A percentile compares a stretch with the other conserved stretches of the same genome.
phyloP scores from a whole-genome alignment of 2,329 filamentous ascomycete genomes.

The Curvularia hawaiiensis region DNA sequence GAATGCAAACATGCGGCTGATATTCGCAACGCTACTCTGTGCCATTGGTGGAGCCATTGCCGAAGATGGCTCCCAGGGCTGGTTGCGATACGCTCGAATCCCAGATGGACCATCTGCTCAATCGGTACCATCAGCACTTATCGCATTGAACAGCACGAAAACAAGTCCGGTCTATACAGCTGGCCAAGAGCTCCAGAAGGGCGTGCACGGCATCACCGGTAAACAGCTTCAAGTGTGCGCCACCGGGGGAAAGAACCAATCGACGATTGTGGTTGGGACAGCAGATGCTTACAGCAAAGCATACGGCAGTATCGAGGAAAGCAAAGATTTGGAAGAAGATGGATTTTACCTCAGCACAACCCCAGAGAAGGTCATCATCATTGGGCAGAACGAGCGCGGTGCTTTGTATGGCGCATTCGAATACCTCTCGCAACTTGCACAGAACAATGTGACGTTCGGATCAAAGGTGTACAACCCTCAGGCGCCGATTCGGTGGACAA shows the following conservation, averaged over 20 bases:
- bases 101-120: slow-evolving; percentile 47
- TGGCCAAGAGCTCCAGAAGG: slow-evolving; percentile 62
- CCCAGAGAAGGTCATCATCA: slow-evolving; percentile 58
- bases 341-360: slow-evolving; percentile 65
- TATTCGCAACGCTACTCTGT: slow-evolving; percentile 4
- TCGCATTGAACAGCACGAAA: slow-evolving; percentile 60
- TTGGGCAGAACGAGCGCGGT: slow-evolving; percentile 70
- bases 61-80: slow-evolving; percentile 66
- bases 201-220: slow-evolving; percentile 63
- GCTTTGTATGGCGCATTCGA: slow-evolving; percentile 73
- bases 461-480: slow-evolving; percentile 61
- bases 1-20: slow-evolving; percentile 14
- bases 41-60: slow-evolving; percentile 40
- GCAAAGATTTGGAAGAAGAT: slow-evolving; percentile 57
- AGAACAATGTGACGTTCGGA: slow-evolving; percentile 59
- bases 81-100: slow-evolving; percentile 68
- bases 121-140: slow-evolving; percentile 56
- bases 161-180: slow-evolving; percentile 65
- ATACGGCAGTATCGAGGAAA: slow-evolving; percentile 41
- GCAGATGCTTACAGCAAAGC: slow-evolving; percentile 50
- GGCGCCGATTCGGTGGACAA: slow-evolving; percentile 70
- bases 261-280: slow-evolving; percentile 58
- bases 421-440: slow-evolving; percentile 69
- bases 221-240: slow-evolving; percentile 49
- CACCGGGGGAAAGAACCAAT: slow-evolving; percentile 22